Evolutionary conservation across 2,329 filamentous ascomycete species (phyloP).

Genomic region (Davidsoniella neocaledoniae): DNA sequence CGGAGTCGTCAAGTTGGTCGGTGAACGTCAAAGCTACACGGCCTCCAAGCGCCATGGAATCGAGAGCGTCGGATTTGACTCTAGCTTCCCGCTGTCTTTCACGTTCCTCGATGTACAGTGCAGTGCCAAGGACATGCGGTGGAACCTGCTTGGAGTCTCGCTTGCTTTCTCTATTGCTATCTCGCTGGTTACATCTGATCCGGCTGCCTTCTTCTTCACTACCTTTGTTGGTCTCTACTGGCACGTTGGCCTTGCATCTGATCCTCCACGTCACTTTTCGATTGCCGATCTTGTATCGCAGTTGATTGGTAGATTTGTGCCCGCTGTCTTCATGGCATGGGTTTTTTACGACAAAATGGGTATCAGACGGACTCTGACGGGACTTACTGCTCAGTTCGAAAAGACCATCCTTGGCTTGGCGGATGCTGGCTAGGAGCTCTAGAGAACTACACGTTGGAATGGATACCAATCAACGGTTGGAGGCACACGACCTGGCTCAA

Average conservation of each 20-base stretch:
- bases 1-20: conserved; percentile 60
- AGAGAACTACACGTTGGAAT: conserved; percentile 88
- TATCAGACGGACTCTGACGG: conserved; percentile 51
- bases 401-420: conserved; percentile 85
- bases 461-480: conserved; percentile 92
- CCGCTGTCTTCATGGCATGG: conserved; percentile 72
- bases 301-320: conserved; percentile 66
- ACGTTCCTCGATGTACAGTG: conserved; percentile 55
- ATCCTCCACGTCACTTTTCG: conserved; percentile 55
- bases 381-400: conserved; percentile 68
- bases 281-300: conserved; percentile 60
- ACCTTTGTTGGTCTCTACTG: conserved; percentile 72
- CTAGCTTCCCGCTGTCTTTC: conserved; percentile 78
- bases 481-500: conserved; percentile 68
- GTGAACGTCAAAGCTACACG: conserved; percentile 46
- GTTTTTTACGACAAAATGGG: conserved; percentile 77
- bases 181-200: conserved; percentile 65
- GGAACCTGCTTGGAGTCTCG: conserved; percentile 69
- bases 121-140: conserved; percentile 60
- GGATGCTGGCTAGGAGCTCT: conserved; percentile 80
- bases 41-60: conserved; percentile 57
- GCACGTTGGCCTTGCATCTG: conserved; percentile 77
- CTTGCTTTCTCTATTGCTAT: conserved; percentile 61
- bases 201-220: conserved; percentile 69
- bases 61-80: conserved; percentile 60